phyloP scores from a whole-genome alignment of 345 rosid species.

The Brassica juncea region DNA sequence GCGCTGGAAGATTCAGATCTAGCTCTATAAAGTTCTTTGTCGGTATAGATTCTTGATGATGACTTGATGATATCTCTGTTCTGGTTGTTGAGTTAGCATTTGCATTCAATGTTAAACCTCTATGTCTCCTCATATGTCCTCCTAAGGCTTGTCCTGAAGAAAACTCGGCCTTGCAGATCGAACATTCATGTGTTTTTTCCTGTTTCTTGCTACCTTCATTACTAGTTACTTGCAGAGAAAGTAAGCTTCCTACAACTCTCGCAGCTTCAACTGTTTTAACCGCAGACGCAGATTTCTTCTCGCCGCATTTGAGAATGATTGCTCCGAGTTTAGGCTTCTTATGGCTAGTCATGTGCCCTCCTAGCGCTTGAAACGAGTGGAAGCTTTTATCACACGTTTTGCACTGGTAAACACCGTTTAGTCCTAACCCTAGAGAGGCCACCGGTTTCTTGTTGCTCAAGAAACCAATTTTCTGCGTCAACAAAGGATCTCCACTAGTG shows the following conservation, averaged over 20 bases:
- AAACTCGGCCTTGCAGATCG: slow-evolving; percentile 80
- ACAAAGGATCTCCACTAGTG: slow-evolving; percentile 43
- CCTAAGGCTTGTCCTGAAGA: slow-evolving; percentile 93
- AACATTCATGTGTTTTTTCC: slow-evolving; percentile 73
- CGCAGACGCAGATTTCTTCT: slow-evolving; percentile 31
- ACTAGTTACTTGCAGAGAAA: slow-evolving; percentile 53
- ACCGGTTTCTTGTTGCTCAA: slow-evolving; percentile 17
- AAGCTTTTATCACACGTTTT: slow-evolving; percentile 81
- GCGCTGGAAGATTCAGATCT: slow-evolving; percentile 96
- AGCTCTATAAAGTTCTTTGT: slow-evolving; percentile 47
- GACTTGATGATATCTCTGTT: slow-evolving; percentile 20
- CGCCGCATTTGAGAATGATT: slow-evolving; percentile 31
- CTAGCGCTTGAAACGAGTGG: slow-evolving; percentile 89
- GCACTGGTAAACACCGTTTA: slow-evolving; percentile 59
- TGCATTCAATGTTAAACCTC: slow-evolving; percentile 41
- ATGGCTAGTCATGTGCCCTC: slow-evolving; percentile 92
- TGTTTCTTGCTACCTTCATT: slow-evolving; percentile 22
- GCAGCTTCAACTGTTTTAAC: slow-evolving; percentile 19
- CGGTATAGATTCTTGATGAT: slow-evolving; percentile 40
- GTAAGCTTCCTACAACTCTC: slow-evolving; percentile 42
- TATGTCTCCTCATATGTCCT: slow-evolving; percentile 94
- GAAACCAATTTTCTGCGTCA: slow-evolving; percentile 7
- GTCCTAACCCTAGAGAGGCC: slow-evolving; percentile 29
- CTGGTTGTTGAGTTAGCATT: slow-evolving; percentile 21
- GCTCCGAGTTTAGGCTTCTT: slow-evolving; percentile 59